phyloP scores from a whole-genome alignment of 2,329 filamentous ascomycete species.

The Leptosphaerulina australis region DNA sequence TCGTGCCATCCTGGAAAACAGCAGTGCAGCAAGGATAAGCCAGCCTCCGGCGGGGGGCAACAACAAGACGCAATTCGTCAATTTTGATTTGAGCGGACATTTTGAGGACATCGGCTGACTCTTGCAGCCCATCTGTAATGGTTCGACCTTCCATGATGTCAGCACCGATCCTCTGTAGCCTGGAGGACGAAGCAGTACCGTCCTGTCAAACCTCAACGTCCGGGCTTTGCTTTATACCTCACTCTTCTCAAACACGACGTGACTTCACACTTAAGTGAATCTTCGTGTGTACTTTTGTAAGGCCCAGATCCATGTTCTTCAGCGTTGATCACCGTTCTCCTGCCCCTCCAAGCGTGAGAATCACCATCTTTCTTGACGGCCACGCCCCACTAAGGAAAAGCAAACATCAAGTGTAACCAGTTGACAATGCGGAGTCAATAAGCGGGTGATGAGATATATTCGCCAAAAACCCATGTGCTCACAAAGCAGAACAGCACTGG shows the following conservation, averaged over 20 bases:
- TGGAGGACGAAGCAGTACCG: constrained; percentile 7
- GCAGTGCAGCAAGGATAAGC: constrained; percentile 37
- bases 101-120: constrained; percentile 47
- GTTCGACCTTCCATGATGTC: constrained; percentile 38
- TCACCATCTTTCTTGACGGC: background rate
- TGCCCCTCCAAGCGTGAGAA: background rate
- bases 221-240: constrained; percentile 25
- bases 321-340: background rate
- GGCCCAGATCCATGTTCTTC: constrained; percentile 1
- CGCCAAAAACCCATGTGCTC: background rate
- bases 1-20: constrained; percentile 42
- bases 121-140: constrained; percentile 37
- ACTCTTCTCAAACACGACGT: constrained; percentile 18
- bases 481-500: too few species aligned
- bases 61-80: constrained; percentile 15
- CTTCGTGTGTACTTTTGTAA: constrained; percentile 1
- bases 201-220: constrained; percentile 6
- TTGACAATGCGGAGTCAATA: background rate
- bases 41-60: constrained; percentile 31
- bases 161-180: constrained; percentile 32
- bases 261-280: constrained; percentile 8
- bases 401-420: constrained; percentile 1
- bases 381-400: background rate
- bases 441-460: background rate
- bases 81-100: constrained; percentile 41